Evolutionary conservation across 768 basidiomycete genomes (phyloP).

Genomic region (Boletellus emodensis): DNA sequence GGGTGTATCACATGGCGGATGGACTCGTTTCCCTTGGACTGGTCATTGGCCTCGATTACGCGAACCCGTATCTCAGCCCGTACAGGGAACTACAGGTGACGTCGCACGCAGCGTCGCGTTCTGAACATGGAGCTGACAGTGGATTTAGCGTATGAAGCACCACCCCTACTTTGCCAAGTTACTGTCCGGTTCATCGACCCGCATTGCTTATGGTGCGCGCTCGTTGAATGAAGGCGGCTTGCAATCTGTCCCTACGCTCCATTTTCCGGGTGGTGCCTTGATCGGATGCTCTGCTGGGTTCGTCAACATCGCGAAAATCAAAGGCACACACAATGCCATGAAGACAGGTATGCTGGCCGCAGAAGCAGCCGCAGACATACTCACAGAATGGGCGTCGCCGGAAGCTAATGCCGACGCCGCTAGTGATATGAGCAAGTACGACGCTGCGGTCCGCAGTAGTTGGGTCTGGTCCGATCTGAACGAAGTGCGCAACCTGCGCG

Average conservation of each 20-base stretch:
- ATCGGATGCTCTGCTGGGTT: slow-evolving; percentile 96
- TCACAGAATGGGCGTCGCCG: slow-evolving; percentile 32
- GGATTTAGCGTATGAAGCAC: slow-evolving; percentile 80
- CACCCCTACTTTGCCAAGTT: slow-evolving; percentile 88
- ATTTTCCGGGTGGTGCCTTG: slow-evolving; percentile 92
- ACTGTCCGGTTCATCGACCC: slow-evolving; percentile 63
- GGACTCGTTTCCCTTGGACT: slow-evolving; percentile 87
- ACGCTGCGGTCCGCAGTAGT: slow-evolving; percentile 61
- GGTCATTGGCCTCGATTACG: slow-evolving; percentile 91
- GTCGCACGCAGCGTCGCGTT: not conserved
- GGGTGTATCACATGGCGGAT: slow-evolving; percentile 93
- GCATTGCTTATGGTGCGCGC: slow-evolving; percentile 89
- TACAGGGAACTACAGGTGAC: slow-evolving; percentile 90
- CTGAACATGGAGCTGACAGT: slow-evolving; percentile 2
- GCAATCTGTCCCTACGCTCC: slow-evolving; percentile 81
- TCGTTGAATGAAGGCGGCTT: slow-evolving; percentile 91
- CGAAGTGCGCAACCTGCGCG: slow-evolving; percentile 88
- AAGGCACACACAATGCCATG: slow-evolving; percentile 99
- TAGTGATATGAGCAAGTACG: slow-evolving; percentile 71
- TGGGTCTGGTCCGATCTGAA: slow-evolving; percentile 86
- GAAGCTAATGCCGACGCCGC: slow-evolving; percentile 12
- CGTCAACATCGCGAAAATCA: slow-evolving; percentile 96
- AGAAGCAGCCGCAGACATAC: slow-evolving; percentile 71
- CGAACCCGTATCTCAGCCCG: slow-evolving; percentile 88
- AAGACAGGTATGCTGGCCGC: slow-evolving; percentile 98